Percentiles rank a stretch among this genome's conserved stretches.
Conservation (phyloP, 1,284 basidiomycete genomes). For the Ustilago lituana region DNA sequence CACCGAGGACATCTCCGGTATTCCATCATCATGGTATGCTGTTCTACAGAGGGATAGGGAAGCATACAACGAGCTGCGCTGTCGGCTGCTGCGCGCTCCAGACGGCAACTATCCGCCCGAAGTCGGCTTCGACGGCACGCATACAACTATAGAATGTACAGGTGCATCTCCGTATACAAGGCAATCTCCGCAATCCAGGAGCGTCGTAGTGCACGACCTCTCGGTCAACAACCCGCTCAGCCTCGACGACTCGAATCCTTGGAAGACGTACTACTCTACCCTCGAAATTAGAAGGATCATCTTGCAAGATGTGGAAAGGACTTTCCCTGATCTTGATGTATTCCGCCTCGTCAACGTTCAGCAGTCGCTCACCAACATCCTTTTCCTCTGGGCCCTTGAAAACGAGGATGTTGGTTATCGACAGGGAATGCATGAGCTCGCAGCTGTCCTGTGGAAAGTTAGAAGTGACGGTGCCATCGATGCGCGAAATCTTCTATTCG, state of each 20-base stretch:
- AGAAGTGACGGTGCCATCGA: constrained; percentile 31
- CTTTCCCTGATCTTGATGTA: constrained; percentile 54
- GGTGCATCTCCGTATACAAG: constrained; percentile 1
- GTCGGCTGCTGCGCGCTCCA: constrained; percentile 42
- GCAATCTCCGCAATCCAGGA: neutral
- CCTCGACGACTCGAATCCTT: constrained; percentile 59
- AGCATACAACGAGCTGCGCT: constrained; percentile 37
- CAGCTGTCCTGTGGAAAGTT: constrained; percentile 54
- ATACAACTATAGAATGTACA: constrained; percentile 10
- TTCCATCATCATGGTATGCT: constrained; percentile 45
- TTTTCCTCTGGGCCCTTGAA: constrained; percentile 59
- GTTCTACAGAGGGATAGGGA: constrained; percentile 33
- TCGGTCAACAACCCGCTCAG: constrained; percentile 62
- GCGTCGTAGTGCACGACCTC: constrained; percentile 30
- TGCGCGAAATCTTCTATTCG: neutral
- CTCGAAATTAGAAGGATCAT: constrained; percentile 51
- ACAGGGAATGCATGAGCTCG: constrained; percentile 67
- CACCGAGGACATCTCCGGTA: constrained; percentile 38
- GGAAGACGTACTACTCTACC: constrained; percentile 51
- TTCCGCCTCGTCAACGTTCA: constrained; percentile 37
- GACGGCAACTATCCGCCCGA: constrained; percentile 52
- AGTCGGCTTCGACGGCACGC: constrained; percentile 35
- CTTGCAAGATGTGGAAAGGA: constrained; percentile 53
- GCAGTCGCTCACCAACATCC: constrained; percentile 46
- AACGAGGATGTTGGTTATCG: constrained; percentile 61